These are phyloP conservation scores for Stagonosporopsis rhizophila DNA, from an alignment of 2,329 filamentous ascomycete species.

Conservation along the genomic window DNA sequence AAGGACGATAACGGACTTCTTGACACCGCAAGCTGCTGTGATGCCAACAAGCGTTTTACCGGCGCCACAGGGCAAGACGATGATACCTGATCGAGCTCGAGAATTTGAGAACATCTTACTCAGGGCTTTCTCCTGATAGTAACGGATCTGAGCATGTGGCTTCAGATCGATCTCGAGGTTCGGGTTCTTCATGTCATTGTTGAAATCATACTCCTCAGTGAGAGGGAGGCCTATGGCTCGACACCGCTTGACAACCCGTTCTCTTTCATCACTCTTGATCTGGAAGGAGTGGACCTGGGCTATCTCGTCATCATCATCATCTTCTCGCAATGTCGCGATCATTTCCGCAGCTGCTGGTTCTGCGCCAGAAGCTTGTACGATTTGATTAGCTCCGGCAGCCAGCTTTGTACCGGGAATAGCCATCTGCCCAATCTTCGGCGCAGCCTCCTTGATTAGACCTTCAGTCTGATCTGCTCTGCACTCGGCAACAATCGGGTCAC, in stretches of 20 bases:
- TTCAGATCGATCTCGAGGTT: slow-evolving; percentile 93
- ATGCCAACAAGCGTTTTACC: slow-evolving; percentile 99
- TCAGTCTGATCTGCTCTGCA: slow-evolving; percentile 77
- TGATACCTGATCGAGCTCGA: slow-evolving; percentile 95
- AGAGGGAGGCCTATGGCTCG: slow-evolving; percentile 85
- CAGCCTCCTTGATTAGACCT: slow-evolving; percentile 77
- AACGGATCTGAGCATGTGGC: slow-evolving; percentile 86
- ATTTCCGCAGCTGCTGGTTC: slow-evolving; percentile 62
- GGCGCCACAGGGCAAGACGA: slow-evolving; percentile 93
- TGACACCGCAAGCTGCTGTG: slow-evolving; percentile 95
- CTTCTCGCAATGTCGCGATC: slow-evolving; percentile 67
- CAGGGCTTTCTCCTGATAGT: slow-evolving; percentile 95
- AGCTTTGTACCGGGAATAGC: slow-evolving; percentile 96
- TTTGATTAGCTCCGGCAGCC: slow-evolving; percentile 83
- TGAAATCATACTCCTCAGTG: slow-evolving; percentile 96
- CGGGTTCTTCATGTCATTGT: slow-evolving; percentile 86
- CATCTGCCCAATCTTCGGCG: slow-evolving; percentile 84
- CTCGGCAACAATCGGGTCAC: slow-evolving; percentile 81
- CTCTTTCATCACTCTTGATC: slow-evolving; percentile 81
- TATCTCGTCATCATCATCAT: slow-evolving; percentile 85
- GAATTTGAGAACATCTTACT: slow-evolving; percentile 99
- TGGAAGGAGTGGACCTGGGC: slow-evolving; percentile 94
- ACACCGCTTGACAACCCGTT: slow-evolving; percentile 88
- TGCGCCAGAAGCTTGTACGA: slow-evolving; percentile 45
- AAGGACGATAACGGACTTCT: slow-evolving; percentile 93